Conservation (phyloP, 371 early-diverging fungal species). For the Circinella umbellata region DNA sequence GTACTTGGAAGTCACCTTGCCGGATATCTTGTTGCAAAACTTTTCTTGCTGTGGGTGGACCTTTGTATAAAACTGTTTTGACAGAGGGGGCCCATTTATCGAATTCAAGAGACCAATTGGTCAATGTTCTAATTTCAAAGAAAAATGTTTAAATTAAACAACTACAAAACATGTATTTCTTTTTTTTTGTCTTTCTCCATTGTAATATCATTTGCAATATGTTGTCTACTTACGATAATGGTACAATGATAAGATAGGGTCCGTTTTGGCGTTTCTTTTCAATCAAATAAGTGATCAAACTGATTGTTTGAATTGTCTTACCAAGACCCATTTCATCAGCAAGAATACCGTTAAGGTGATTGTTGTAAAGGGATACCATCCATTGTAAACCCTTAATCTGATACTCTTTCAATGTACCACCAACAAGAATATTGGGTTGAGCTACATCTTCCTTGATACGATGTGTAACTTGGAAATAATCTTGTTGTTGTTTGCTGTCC, state of each 20-base stretch:
- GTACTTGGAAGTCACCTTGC: conserved; percentile 88
- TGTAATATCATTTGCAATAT: no score
- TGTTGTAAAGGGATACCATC: conserved; percentile 98
- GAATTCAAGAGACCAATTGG: conserved; percentile 98
- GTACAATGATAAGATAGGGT: conserved; percentile 94
- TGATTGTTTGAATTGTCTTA: conserved; percentile 98
- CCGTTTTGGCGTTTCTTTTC: conserved; percentile 91
- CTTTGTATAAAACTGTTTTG: conserved; percentile 90
- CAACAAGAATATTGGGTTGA: conserved; percentile 86
- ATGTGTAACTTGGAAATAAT: conserved; percentile 92
- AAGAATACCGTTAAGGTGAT: conserved; percentile 95
- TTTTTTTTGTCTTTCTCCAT: neutral
- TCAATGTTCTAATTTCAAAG: conserved; percentile 65
- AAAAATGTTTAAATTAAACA: neutral
- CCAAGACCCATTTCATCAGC: conserved; percentile 99
- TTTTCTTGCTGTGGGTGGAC: conserved; percentile 78
- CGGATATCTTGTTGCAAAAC: conserved; percentile 77
- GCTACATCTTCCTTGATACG: conserved; percentile 78
- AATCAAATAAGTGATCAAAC: conserved; percentile 92
- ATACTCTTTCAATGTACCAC: conserved; percentile 96
- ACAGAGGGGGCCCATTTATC: conserved; percentile 98
- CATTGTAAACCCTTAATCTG: conserved; percentile 99
- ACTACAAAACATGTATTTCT: neutral
- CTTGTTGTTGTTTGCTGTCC: conserved; percentile 51
- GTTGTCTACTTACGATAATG: conserved; percentile 73